These are phyloP conservation scores for Funneliformis mosseae DNA, from an alignment of 192 early-diverging fungal genomes.

Conservation along the genomic window DNA sequence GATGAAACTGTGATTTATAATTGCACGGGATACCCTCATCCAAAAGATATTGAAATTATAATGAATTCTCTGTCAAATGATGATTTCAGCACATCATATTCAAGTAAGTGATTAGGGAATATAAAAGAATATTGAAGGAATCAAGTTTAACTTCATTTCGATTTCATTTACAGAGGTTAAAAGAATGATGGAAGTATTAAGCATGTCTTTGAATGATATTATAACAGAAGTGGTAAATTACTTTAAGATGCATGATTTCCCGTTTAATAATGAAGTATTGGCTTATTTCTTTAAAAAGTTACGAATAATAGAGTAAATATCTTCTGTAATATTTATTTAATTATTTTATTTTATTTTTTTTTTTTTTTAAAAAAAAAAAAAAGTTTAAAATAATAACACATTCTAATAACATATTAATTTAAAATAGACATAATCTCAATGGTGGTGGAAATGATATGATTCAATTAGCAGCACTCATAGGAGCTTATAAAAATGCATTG, in stretches of 20 bases:
- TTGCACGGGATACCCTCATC: conserved; percentile 90
- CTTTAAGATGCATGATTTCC: conserved; percentile 55
- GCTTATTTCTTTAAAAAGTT: conserved; percentile 78
- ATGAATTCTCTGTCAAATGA: conserved; percentile 81
- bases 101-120: conserved; percentile 44
- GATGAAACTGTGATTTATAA: conserved; percentile 84
- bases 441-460: conserved; percentile 84
- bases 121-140: too few relatives aligned
- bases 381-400: neutral
- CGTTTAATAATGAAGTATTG: conserved; percentile 69
- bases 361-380: neutral
- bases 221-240: conserved; percentile 75
- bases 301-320: conserved; percentile 85
- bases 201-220: conserved; percentile 90
- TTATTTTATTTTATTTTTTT: neutral
- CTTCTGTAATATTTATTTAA: neutral
- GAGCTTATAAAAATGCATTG: conserved; percentile 73
- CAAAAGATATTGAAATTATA: conserved; percentile 79
- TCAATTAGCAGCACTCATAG: conserved; percentile 87
- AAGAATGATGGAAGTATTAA: conserved; percentile 77
- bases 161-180: conserved; percentile 61
- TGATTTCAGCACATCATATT: conserved; percentile 79
- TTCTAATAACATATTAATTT: neutral
- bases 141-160: neutral
- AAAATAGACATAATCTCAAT: conserved; percentile 77